phyloP scores from a whole-genome alignment of 2,329 filamentous ascomycete species.

The Macrophomina phaseolina region DNA sequence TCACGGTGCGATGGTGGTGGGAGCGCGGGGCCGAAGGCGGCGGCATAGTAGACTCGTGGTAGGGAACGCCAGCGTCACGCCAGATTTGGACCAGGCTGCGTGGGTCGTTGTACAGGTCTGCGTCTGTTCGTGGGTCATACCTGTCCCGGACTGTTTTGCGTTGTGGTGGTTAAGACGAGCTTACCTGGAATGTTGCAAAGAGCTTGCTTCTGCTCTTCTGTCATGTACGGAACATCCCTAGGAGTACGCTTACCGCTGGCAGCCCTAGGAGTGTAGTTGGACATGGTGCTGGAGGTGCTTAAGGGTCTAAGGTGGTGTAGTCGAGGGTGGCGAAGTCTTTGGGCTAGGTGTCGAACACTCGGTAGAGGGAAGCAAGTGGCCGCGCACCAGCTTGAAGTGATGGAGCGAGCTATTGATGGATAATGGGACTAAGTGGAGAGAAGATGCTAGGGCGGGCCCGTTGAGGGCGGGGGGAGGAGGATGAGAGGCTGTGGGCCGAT shows the following conservation, averaged over 20 bases:
- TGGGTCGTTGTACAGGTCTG: conserved; percentile 18
- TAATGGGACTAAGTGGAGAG: no score
- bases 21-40: not conserved
- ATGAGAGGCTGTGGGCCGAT: no score
- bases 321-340: not conserved
- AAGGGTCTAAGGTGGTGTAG: not conserved
- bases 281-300: not conserved
- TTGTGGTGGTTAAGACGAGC: not conserved
- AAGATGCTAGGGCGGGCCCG: no score
- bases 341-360: no score
- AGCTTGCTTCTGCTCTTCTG: conserved; percentile 1
- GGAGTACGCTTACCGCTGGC: not conserved
- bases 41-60: not conserved
- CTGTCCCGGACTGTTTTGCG: not conserved
- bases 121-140: not conserved
- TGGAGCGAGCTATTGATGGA: no score
- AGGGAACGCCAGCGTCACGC: not conserved
- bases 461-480: no score
- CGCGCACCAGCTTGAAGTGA: no score
- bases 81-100: conserved; percentile 21
- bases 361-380: no score
- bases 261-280: not conserved
- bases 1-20: not conserved
- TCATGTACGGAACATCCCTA: conserved; percentile 6
- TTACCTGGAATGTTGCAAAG: not conserved